Evolutionary conservation across 768 basidiomycete genomes (phyloP).

Genomic region (Boletus subparvulus): DNA sequence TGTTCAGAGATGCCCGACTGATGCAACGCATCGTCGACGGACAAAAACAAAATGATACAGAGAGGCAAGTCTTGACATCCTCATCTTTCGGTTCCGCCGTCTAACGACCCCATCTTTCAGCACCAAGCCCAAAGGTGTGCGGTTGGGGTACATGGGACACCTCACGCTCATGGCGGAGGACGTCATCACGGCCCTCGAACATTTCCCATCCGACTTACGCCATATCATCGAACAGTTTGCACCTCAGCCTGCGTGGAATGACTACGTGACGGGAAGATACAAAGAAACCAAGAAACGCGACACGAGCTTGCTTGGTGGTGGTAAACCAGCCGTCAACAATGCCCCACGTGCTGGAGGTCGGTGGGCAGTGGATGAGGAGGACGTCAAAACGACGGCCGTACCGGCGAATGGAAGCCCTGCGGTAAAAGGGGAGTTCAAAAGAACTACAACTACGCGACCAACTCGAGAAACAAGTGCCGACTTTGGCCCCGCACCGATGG

Average conservation of each 20-base stretch:
- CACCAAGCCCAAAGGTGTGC: conserved; percentile 69
- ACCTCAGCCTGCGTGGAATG: conserved; percentile 82
- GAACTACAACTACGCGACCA: conserved; percentile 44
- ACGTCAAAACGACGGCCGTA: conserved; percentile 31
- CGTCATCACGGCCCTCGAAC: conserved; percentile 83
- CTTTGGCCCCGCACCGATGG: conserved; percentile 56
- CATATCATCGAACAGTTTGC: conserved; percentile 62
- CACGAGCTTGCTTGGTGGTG: conserved; percentile 77
- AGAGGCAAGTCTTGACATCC: conserved; percentile 51
- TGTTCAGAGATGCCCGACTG: conserved; percentile 84
- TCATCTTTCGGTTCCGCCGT: neutral
- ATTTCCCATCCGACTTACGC: conserved; percentile 80
- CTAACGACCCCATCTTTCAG: conserved; percentile 36
- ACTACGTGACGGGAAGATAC: conserved; percentile 84
- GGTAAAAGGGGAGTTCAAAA: conserved; percentile 57
- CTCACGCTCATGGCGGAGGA: conserved; percentile 94
- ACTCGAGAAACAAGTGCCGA: conserved; percentile 58
- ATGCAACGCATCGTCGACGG: conserved; percentile 88
- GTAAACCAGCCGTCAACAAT: conserved; percentile 62
- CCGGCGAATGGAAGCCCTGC: conserved; percentile 23
- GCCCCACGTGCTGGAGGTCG: conserved; percentile 34
- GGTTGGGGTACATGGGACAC: conserved; percentile 96
- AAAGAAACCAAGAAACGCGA: conserved; percentile 85
- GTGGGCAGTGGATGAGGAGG: conserved; percentile 76
- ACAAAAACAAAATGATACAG: conserved; percentile 73